Base-by-base conservation (phyloP, 2,329 filamentous ascomycete genomes). In the Phialocephala sp. region DNA sequence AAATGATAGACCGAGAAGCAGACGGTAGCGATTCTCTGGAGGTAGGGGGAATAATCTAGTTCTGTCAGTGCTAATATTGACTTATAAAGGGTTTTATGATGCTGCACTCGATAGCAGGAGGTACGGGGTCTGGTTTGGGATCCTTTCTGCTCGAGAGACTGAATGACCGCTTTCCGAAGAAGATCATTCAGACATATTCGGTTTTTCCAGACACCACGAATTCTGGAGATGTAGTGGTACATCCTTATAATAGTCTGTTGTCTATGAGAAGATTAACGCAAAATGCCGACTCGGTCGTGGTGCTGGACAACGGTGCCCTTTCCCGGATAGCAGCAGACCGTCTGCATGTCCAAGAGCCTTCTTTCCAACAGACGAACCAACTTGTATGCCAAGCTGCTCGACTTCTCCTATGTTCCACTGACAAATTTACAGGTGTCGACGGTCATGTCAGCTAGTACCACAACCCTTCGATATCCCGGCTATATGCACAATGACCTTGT, bases 401-500 rank as follows among this genome's bases (percentile, higher is more conserved):
- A 39, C 45, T 8, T 12, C 36, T 24, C 47, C 18, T 52, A n/a
- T 61, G 22, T 27, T 54, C 57, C 57, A 64, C 52, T 68, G 12
- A 60, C 11, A 52, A 9, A 32, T 43, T n/a, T n/a, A 58, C 20
- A 91, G 87, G 86, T 95, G 4, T 95, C 93, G 8, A 99, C 96
- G 1, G 96, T 99, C 78, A 99, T 99, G 95, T 97, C 94, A 41
- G 95, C 95, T 45, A 96, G 93, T 76, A 99, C 95, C 4, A 98
- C 94, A 11, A 97, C 96, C 2, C 87, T 99, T 59, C 88, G 95
- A 76, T 99, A 99, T 78, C 95, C 95, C 1, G 95, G 95, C 45
- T 99, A 99, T 81, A 99, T 99, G 95, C 95, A 99, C 83, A 99
- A 99, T 79, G 95, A 99, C 77, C 89, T 99, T 18, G 94, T 97